Evolutionary conservation across 345 rosid species (phyloP).

Genomic region (Brassica incana): DNA sequence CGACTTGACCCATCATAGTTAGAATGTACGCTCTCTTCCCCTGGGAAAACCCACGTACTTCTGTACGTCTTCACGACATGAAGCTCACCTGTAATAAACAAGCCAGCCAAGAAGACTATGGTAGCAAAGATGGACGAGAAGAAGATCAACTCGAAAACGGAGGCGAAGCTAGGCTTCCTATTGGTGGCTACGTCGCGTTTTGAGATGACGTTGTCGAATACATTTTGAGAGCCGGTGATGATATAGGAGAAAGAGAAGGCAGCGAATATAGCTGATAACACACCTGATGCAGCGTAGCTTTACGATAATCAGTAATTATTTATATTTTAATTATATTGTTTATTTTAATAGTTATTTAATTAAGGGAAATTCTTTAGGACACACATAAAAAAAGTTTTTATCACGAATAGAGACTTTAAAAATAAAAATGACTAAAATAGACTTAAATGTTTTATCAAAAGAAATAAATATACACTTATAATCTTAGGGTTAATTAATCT

Average conservation of each 20-base stretch:
- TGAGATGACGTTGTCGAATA: background rate
- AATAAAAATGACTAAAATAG: too few species aligned
- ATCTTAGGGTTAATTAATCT: too few species aligned
- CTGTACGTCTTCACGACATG: background rate
- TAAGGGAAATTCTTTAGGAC: too few species aligned
- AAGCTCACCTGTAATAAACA: background rate
- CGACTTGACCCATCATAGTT: background rate
- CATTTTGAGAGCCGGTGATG: background rate
- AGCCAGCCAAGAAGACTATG: background rate
- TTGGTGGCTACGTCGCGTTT: slow-evolving; percentile 1
- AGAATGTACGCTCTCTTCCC: background rate
- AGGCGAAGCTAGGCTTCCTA: slow-evolving; percentile 3
- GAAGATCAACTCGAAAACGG: background rate
- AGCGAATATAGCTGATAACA: background rate
- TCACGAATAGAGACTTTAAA: too few species aligned
- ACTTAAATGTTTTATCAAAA: too few species aligned
- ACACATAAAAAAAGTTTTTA: too few species aligned
- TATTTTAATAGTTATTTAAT: too few species aligned
- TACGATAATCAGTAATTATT: background rate
- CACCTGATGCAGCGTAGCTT: background rate
- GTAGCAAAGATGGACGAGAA: background rate
- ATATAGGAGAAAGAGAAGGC: background rate
- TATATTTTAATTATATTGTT: too few species aligned
- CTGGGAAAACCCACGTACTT: background rate
- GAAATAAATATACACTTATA: too few species aligned